Conservation (phyloP, 345 rosid genomes). For the Eucalyptus paniculata region DNA sequence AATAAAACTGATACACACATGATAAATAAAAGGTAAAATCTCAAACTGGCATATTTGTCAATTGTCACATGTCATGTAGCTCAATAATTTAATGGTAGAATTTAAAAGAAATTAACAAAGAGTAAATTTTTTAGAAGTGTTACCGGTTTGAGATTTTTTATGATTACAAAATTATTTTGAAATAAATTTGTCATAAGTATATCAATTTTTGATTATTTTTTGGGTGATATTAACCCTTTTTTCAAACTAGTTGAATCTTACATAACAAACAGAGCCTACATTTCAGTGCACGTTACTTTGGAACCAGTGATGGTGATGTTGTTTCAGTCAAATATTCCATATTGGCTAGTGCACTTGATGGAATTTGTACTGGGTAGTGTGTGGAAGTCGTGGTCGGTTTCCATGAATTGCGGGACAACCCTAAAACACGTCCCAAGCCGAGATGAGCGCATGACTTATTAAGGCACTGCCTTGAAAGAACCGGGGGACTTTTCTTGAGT, state of each 20-base stretch:
- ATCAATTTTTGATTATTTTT: rapidly evolving
- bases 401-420: background rate
- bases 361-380: background rate
- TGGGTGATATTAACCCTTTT: background rate
- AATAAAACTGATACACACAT: too few species aligned
- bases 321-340: background rate
- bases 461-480: background rate
- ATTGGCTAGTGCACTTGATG: background rate
- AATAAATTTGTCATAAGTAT: rapidly evolving
- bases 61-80: too few species aligned
- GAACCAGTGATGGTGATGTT: background rate
- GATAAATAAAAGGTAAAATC: too few species aligned
- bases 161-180: too few species aligned
- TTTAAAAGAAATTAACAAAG: too few species aligned
- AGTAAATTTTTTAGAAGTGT: too few species aligned
- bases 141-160: rapidly evolving
- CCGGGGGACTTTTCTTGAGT: background rate
- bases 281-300: background rate
- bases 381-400: background rate
- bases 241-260: background rate
- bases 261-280: background rate
- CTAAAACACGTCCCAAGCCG: background rate
- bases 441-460: background rate
- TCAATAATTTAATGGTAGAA: too few species aligned
- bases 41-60: rapidly evolving